Evolutionary conservation across 495 filamentous ascomycete species (phyloP), one percentile per base, ranked within the genome.

Genomic region (Hypomontagnella submonticulosa): DNA sequence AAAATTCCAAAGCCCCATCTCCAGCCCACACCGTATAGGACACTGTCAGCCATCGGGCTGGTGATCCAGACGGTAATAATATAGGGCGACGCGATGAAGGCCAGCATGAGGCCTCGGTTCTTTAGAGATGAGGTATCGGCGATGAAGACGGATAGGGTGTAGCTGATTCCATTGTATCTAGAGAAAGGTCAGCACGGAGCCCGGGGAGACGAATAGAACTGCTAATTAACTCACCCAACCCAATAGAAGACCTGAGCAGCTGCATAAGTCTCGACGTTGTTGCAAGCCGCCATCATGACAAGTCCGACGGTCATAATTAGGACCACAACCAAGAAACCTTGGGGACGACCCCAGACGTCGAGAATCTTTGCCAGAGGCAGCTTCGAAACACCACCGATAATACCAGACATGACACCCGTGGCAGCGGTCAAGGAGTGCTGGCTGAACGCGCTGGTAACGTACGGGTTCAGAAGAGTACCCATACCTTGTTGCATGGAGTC

Each of bases 1-100:
- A 88, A 89, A 16, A 80, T 76, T 30, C 87, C 88, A 65, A 84
- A 89, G 12, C 79, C 83, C 89, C 88, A 91, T 34, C 86, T 80
- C 80, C 83, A 91, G 44, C 80, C 77, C 12, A 77, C 71, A 1
- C 79, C 69, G 19, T 77, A 48, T 38, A 82, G 71, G 60, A 88
- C 79, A 12, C 73, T 73, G 4, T 79, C 57, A 3, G 84, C 74
- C 4, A 82, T 75, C 20, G 78, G 79, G 4, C 81, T 74, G 4
- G 80, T 80, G 23, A 81, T 75, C 59, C 84, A 81, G 47, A 85
- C 85, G 19, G 87, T 89, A 61, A 82, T 81, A 54, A 90, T 88
- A 73, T 88, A 89, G 3, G 89, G 89, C 0, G 88, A 88, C n/a
- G 73, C 77, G 30, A 80, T 73, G 63, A 87, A 89, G 8, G 84